Evolutionary conservation across 1,284 basidiomycete genomes (phyloP), one percentile per base, ranked within the genome.

Genomic region (Fomitopsis betulina): DNA sequence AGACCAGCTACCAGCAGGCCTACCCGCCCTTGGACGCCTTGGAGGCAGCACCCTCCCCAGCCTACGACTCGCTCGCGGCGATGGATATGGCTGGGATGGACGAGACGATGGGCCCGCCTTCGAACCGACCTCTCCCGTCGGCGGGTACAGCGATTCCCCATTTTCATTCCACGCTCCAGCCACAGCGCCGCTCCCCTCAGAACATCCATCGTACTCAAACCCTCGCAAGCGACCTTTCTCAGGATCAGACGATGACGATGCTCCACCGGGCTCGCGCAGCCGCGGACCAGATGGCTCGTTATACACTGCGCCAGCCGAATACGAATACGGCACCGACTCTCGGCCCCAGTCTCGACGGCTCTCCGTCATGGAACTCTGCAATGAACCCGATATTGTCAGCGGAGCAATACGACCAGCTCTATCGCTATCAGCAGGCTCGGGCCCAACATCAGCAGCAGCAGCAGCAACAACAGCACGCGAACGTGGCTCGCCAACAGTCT

Each of bases 341-440:
- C 77, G 87, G 67, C 89, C 89, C 62, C 83, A 86, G 67, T 87
- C 85, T 75, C 80, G 89, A 66, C 75, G 89, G 61, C 84, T 91
- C 80, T 81, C 86, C 72, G 84, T 91, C 80, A 83, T 91, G 88
- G 89, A 91, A 67, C 85, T 91, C 79, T 89, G 86, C 81, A 89
- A 90, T 80, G 85, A 86, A 75, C 68, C 75, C 61, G 66, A 64
- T 62, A 62, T 67, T 65, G 25, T 30, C 45, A 13, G 25, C 21
- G 61, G 67, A 69, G 58, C 70, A 68, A 60, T 70, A 69, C 64
- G 68, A 68, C 56, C 68, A 64, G 56, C 66, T 68, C 56, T 69
- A 68, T 63, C 67, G 55, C 60, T 69, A 62, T 59, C 67, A 66
- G 65, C 55, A 60, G 57, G 66, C 64, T 58, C 65, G 64, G 63